Percentiles rank a stretch among this genome's conserved stretches.
Evolutionary conservation across 2,329 filamentous ascomycete species (phyloP).

Genomic region (Diaporthe citriasiana): DNA sequence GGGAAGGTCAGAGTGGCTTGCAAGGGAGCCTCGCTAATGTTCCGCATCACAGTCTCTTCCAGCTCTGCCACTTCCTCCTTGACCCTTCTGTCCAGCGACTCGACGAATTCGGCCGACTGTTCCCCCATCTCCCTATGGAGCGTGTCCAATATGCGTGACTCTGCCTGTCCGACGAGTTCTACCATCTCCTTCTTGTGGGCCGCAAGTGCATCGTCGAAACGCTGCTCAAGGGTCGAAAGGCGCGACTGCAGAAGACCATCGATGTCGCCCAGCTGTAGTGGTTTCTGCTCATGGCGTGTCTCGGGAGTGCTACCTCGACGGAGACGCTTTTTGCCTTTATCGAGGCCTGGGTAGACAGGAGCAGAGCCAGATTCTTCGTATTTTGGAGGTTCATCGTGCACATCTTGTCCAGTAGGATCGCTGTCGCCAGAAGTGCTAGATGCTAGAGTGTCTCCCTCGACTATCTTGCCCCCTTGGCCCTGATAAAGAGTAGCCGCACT

Average conservation of each 20-base stretch:
- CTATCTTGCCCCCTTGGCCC: constrained; percentile 27
- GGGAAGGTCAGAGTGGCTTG: constrained; percentile 36
- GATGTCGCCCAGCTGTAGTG: background rate
- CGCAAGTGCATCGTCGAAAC: constrained; percentile 14
- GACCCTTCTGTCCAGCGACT: constrained; percentile 1
- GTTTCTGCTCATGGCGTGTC: background rate
- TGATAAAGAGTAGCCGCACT: constrained; percentile 33
- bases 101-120: constrained; percentile 9
- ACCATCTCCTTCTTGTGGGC: constrained; percentile 31
- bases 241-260: constrained; percentile 16
- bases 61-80: constrained; percentile 28
- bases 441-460: constrained; percentile 29
- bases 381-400: constrained; percentile 24
- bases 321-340: constrained; percentile 34
- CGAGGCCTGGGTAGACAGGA: background rate
- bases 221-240: constrained; percentile 18
- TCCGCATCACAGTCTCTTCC: constrained; percentile 36
- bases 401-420: background rate
- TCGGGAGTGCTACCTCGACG: constrained; percentile 15
- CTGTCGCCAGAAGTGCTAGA: background rate
- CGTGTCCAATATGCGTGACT: constrained; percentile 7
- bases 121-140: constrained; percentile 22
- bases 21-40: constrained; percentile 33
- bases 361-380: constrained; percentile 31
- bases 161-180: constrained; percentile 11